Evolutionary conservation across 768 basidiomycete species (phyloP), one percentile per base, ranked within the genome.

Genomic region (Chalciporus piperatus): DNA sequence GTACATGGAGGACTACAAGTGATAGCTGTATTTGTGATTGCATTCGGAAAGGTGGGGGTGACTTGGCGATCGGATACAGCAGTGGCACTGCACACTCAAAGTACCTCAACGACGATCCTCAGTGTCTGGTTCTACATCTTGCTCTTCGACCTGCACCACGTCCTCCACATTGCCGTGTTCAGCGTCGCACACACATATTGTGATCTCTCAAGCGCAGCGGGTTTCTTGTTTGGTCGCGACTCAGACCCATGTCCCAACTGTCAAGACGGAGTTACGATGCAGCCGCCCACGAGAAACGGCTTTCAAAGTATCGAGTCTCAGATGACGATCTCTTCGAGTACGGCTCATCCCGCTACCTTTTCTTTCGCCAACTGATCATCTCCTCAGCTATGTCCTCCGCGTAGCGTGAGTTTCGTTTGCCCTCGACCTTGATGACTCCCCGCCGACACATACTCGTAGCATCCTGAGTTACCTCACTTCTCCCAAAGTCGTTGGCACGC

Each of bases 281-380:
- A 69, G 74, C 72, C 59, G 77, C 84, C 55, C 85, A 87, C 58
- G 83, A 88, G 67, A 81, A 80, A 70, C 82, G 89, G 54, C 54
- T 87, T 55, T 85, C 87, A 58, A 86, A 85, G 67, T 80, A 88
- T 71, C 80, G 85, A 56, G 83, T 92, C 45, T 81, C 85, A 23
- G 91, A 93, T 60, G 89, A 92, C 51, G 91, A 93, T 65, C 74
- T 93, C 60, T 91, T 89, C 74, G 82, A 89, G 91, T 93, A 68
- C 59, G 82, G 72, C 68, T 37, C 35, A 38, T 48, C 3, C 40
- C 22, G 19, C 60, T 51, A 23, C 41, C 9, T 13, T 33, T 35
- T 27, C 20, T n/a, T 27, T 32, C 30, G 37, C 23, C 53, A 39
- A 11, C 47, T 52, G 41, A 60, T 58, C 33, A 41, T 55, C 48